Evolutionary conservation across 345 rosid species (phyloP).

Genomic region (Moricandia arvensis): DNA sequence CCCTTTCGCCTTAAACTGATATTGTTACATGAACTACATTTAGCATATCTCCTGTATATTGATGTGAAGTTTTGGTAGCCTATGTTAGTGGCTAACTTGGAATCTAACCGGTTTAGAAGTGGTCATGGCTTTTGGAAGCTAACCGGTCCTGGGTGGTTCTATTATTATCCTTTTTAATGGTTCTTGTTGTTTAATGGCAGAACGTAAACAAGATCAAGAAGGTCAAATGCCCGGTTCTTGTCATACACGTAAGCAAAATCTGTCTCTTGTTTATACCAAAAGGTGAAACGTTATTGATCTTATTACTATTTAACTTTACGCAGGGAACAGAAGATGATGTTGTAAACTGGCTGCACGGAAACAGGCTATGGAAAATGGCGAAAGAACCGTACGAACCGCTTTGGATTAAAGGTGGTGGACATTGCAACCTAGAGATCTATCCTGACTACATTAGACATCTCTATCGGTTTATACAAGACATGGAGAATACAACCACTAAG

Average conservation of each 20-base stretch:
- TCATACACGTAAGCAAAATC: conserved; percentile 71
- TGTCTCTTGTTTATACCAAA: not conserved
- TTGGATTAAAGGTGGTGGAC: conserved; percentile 99
- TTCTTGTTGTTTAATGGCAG: conserved; percentile 44
- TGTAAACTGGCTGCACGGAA: conserved; percentile 95
- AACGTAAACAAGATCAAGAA: conserved; percentile 77
- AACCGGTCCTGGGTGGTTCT: not conserved
- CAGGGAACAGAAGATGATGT: conserved; percentile 99
- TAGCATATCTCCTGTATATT: not conserved
- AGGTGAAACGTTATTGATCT: not conserved
- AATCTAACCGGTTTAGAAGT: not conserved
- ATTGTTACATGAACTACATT: not conserved
- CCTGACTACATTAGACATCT: conserved; percentile 92
- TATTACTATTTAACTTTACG: not conserved
- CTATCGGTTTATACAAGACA: conserved; percentile 72
- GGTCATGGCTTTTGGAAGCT: not conserved
- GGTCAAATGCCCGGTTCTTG: conserved; percentile 94
- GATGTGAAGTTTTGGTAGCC: not conserved
- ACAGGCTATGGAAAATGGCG: conserved; percentile 86
- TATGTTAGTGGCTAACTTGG: not conserved
- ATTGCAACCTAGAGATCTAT: conserved; percentile 93
- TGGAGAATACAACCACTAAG: conserved; percentile 78
- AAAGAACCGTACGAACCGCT: conserved; percentile 90
- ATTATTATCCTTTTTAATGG: not conserved
- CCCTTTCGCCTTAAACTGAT: not conserved